Evolutionary conservation across 23 red algal genomes (phyloP), one percentile per base, ranked within the genome.

Genomic region (Cyanidium caldarium): DNA sequence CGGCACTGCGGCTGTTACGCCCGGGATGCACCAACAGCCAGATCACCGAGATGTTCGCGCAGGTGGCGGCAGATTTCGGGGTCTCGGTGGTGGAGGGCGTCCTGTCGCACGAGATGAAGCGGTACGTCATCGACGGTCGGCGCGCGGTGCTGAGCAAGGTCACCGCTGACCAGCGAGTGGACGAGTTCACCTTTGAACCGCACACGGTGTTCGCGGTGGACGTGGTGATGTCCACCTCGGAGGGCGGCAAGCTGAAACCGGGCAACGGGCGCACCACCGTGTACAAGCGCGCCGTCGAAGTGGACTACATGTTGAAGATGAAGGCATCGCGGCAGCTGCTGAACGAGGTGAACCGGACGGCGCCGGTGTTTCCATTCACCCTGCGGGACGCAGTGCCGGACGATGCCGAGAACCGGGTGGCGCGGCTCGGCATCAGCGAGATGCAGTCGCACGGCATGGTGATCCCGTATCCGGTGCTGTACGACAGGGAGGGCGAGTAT

Each of bases 261-360:
- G 67, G 65, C 29, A 70, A 80, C 40, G 80, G 69, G 2, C 61
- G 79, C 35, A 67, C 77, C 42, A 88, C 84, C 0, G 67, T 98
- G 40, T 98, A 81, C 43, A 98, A 98, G 58, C 75, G 92, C 37
- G 78, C 76, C 31, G 80, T 85, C 14, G 92, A 88, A 35, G 73
- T 84, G 46, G 92, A 98, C 41, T 98, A 98, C 61, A 75, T 78
- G 68, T 70, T 98, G 7, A 98, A 98, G 37, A 80, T 98, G 84
- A 98, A 87, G 42, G 78, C 92, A 0, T 81, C 73, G 1, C 84
- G 92, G 20, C 75, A 76, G 29, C 46, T 88, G 35, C 69, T 98
- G 36, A 73, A 68, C 10, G 92, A 98, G 39, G 83, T 98, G 33
- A 88, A 88, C 70, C 81, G 73, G 34, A 61, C 75, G 0, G 84